These are phyloP conservation scores for Ailanthus altissimus DNA, from an alignment of 345 rosid genomes.

Conservation along the genomic window DNA sequence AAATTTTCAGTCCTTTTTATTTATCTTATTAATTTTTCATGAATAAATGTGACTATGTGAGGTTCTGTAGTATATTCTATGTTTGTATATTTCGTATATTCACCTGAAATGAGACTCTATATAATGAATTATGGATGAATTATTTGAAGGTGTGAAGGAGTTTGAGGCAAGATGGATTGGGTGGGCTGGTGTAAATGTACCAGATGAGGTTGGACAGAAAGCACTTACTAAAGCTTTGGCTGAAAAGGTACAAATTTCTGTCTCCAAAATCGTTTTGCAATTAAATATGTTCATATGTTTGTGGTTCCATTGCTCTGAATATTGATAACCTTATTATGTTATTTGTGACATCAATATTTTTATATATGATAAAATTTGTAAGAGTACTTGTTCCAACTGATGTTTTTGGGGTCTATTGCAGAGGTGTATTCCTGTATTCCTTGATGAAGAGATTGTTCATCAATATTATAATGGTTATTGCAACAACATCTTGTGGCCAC, in stretches of 20 bases:
- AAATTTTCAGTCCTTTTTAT: neutral
- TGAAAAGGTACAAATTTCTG: constrained; percentile 62
- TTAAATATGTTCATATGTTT: neutral
- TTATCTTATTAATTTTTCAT: neutral
- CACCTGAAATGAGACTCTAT: constrained; percentile 23
- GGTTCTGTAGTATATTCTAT: neutral
- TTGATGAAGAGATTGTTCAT: constrained; percentile 98
- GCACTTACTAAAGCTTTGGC: constrained; percentile 97
- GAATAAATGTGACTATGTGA: neutral
- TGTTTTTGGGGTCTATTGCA: constrained; percentile 31
- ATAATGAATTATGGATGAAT: constrained; percentile 39
- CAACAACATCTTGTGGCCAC: constrained; percentile 98
- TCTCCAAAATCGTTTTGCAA: constrained; percentile 8
- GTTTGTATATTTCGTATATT: constrained; percentile 10
- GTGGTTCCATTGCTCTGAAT: neutral
- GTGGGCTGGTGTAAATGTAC: constrained; percentile 99
- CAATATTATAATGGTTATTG: constrained; percentile 98
- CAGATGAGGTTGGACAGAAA: constrained; percentile 90
- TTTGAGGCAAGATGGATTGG: constrained; percentile 99
- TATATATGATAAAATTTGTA: constrained; percentile 3
- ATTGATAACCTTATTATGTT: neutral
- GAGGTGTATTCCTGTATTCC: constrained; percentile 99
- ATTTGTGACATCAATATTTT: neutral
- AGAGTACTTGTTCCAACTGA: constrained; percentile 7
- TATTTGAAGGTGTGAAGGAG: constrained; percentile 85